These are phyloP conservation scores for Xylaria sp. DNA, from an alignment of 2,329 filamentous ascomycete species.

Conservation along the genomic window DNA sequence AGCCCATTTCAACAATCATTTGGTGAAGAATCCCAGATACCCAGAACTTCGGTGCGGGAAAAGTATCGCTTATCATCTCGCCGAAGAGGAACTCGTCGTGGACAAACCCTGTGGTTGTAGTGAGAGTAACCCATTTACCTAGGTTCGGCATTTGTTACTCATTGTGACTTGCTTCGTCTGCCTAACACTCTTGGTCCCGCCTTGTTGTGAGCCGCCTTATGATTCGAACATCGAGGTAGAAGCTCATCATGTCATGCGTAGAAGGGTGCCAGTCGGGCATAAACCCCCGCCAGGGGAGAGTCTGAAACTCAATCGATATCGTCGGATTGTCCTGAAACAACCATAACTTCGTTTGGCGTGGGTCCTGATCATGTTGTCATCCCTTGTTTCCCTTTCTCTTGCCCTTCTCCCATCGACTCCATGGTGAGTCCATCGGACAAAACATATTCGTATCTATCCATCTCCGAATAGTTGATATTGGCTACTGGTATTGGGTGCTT, in stretches of 20 bases:
- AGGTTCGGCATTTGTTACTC: background rate
- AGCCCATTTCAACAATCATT: constrained; percentile 2
- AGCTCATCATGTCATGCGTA: constrained; percentile 6
- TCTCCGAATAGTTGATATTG: background rate
- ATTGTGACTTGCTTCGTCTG: background rate
- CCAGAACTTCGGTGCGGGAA: background rate
- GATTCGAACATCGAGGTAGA: background rate
- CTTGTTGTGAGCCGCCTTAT: background rate
- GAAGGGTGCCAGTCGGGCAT: background rate
- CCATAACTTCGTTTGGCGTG: background rate
- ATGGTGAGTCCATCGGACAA: background rate
- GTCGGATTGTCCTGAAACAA: background rate
- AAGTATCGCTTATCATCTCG: background rate
- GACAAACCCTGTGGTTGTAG: background rate
- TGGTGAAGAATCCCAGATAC: constrained; percentile 12
- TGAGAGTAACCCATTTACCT: background rate
- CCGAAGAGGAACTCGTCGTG: background rate
- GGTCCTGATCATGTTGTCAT: background rate
- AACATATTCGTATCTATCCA: background rate
- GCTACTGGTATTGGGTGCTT: background rate
- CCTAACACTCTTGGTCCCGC: background rate
- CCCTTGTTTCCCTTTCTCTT: background rate
- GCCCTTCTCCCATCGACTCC: too few species aligned
- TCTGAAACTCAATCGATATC: background rate
- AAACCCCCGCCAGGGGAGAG: background rate